These are phyloP conservation scores for Diaporthe sp. DNA, from an alignment of 2,329 filamentous ascomycete species.

Conservation along the genomic window DNA sequence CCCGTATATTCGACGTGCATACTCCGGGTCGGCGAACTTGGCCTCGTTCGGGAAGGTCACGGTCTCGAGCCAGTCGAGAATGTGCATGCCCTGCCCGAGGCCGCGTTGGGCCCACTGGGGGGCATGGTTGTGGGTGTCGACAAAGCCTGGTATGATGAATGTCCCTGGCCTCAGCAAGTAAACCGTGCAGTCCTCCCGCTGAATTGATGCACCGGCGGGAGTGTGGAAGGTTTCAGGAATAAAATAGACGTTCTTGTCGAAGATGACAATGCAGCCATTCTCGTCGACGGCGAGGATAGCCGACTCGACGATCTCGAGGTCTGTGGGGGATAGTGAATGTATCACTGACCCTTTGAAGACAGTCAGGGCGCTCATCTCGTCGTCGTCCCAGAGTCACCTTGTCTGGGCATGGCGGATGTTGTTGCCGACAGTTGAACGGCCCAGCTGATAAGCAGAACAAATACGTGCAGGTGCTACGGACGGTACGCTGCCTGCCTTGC, in stretches of 20 bases:
- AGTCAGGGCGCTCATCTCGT: slow-evolving; percentile 6
- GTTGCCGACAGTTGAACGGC: background rate
- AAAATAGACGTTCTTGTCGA: slow-evolving; percentile 44
- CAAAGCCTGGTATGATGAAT: slow-evolving; percentile 71
- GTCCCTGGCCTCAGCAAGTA: slow-evolving; percentile 56
- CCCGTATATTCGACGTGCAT: slow-evolving; percentile 67
- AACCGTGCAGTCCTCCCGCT: slow-evolving; percentile 43
- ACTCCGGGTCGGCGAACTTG: slow-evolving; percentile 66
- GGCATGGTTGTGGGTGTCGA: slow-evolving; percentile 79
- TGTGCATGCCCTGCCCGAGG: slow-evolving; percentile 64
- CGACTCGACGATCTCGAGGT: slow-evolving; percentile 37
- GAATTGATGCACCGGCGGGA: slow-evolving; percentile 40
- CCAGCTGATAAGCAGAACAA: background rate
- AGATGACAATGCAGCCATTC: slow-evolving; percentile 47
- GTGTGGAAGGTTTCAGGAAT: slow-evolving; percentile 28
- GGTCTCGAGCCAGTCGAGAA: slow-evolving; percentile 74
- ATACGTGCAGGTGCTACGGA: background rate
- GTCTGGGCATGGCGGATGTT: background rate
- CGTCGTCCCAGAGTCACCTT: background rate
- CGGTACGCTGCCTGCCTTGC: background rate
- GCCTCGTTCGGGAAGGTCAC: slow-evolving; percentile 76
- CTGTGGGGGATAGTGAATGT: slow-evolving; percentile 31
- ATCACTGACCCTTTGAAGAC: slow-evolving; percentile 37
- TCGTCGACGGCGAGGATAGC: slow-evolving; percentile 43
- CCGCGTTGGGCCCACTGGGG: slow-evolving; percentile 68